Evolutionary conservation across 2,329 filamentous ascomycete species (phyloP).

Genomic region (Fusarium scirpi): DNA sequence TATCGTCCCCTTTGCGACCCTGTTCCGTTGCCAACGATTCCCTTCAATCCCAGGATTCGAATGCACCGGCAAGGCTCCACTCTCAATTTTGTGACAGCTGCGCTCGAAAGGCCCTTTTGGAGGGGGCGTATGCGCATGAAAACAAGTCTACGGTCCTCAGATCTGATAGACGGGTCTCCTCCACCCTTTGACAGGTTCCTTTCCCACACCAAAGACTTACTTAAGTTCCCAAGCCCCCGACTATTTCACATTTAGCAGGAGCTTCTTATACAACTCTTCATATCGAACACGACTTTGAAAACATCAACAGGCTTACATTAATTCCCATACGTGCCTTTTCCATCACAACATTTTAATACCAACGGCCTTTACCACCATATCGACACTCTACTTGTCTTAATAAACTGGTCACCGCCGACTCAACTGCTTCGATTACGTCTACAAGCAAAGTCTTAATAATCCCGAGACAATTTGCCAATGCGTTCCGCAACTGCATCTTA

Average conservation of each 20-base stretch:
- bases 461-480: conserved; percentile 37
- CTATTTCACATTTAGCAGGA: conserved; percentile 37
- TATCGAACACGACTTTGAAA: conserved; percentile 31
- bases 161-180: conserved; percentile 48
- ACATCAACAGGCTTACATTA: conserved; percentile 30
- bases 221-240: conserved; percentile 48
- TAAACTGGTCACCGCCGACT: conserved; percentile 21
- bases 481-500: conserved; percentile 46
- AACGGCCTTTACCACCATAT: conserved; percentile 11
- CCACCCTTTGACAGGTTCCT: conserved; percentile 47
- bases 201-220: conserved; percentile 47
- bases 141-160: conserved; percentile 42
- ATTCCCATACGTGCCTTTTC: conserved; percentile 14
- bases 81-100: conserved; percentile 48
- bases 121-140: conserved; percentile 42
- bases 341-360: conserved; percentile 20
- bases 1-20: conserved; percentile 36
- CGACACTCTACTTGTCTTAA: conserved; percentile 18
- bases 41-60: conserved; percentile 46
- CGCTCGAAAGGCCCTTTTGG: conserved; percentile 37
- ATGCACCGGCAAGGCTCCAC: conserved; percentile 40
- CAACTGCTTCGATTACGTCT: conserved; percentile 15
- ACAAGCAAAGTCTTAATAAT: conserved; percentile 31
- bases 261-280: conserved; percentile 35
- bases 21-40: conserved; percentile 34